Conservation (phyloP, 345 rosid species). For the Microthlaspi erraticum region DNA sequence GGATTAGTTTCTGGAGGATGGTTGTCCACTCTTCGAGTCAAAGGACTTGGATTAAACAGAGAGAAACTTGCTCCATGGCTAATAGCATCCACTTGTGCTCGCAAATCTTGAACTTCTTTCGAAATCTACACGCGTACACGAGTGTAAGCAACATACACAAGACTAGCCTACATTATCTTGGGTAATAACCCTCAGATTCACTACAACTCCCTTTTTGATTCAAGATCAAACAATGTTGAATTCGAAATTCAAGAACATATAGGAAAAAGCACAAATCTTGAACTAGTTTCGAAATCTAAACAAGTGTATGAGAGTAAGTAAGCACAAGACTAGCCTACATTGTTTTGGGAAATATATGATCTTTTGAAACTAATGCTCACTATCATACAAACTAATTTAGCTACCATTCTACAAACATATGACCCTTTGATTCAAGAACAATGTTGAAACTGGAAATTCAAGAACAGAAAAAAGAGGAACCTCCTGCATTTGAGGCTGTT, state of each 20-base stretch:
- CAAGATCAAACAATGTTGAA: no score
- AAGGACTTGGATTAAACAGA: constrained; percentile 69
- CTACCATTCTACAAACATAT: constrained; percentile 10
- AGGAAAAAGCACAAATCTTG: no score
- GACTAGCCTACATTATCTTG: neutral
- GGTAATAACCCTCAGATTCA: no score
- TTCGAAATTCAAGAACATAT: no score
- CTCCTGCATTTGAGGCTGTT: constrained; percentile 92
- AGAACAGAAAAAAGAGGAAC: constrained; percentile 40
- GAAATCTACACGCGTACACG: constrained; percentile 57
- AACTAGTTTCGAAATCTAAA: no score
- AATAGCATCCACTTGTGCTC: constrained; percentile 85
- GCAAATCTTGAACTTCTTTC: constrained; percentile 86
- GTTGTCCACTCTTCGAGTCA: constrained; percentile 69
- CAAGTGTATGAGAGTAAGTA: no score
- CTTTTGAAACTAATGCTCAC: neutral
- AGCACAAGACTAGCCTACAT: no score
- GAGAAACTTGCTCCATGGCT: constrained; percentile 81
- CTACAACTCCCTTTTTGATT: no score
- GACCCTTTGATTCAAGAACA: neutral
- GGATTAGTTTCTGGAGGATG: constrained; percentile 46
- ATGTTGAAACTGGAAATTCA: neutral
- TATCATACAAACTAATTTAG: neutral
- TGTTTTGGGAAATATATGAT: neutral
- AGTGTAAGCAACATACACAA: constrained; percentile 9